These are phyloP conservation scores for Dactylorhiza incarnata DNA, from an alignment of 106 monocot genomes.

Conservation along the genomic window DNA sequence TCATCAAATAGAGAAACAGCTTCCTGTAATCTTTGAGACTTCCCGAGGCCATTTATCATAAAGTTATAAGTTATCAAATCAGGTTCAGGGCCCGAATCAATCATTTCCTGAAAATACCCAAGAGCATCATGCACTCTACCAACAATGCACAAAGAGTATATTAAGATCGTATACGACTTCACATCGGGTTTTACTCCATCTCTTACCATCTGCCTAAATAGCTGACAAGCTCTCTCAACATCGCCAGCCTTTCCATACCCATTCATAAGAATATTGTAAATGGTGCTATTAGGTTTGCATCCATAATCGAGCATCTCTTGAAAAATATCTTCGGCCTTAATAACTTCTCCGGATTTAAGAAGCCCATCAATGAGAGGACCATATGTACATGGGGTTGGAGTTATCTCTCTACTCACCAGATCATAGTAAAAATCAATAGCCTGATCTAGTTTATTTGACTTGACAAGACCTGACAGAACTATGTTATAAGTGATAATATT, in stretches of 20 bases:
- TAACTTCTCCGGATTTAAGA: slow-evolving; percentile 47
- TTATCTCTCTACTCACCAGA: slow-evolving; percentile 58
- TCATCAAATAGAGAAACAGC: slow-evolving; percentile 59
- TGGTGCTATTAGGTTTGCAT: slow-evolving; percentile 75
- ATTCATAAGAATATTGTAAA: slow-evolving; percentile 90
- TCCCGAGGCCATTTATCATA: slow-evolving; percentile 71
- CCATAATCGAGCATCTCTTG: slow-evolving; percentile 72
- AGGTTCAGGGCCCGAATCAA: slow-evolving; percentile 42
- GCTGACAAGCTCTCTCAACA: slow-evolving; percentile 37
- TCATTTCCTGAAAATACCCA: slow-evolving; percentile 53
- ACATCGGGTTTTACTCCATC: slow-evolving; percentile 76
- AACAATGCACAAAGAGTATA: slow-evolving; percentile 38
- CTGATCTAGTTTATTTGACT: slow-evolving; percentile 42
- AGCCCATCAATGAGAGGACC: slow-evolving; percentile 90
- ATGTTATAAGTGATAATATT: slow-evolving; percentile 69
- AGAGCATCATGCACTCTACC: slow-evolving; percentile 57
- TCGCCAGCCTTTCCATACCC: slow-evolving; percentile 70
- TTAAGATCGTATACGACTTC: slow-evolving; percentile 75
- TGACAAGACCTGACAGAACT: slow-evolving; percentile 72
- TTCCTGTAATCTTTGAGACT: slow-evolving; percentile 47
- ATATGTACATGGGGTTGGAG: slow-evolving; percentile 80
- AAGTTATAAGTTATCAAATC: slow-evolving; percentile 85
- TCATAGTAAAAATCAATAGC: slow-evolving; percentile 85
- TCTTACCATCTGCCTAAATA: slow-evolving; percentile 54
- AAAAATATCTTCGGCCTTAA: slow-evolving; percentile 55